Base-by-base conservation (phyloP, 202 grass and related monocot species). In the Zizania palustris region DNA sequence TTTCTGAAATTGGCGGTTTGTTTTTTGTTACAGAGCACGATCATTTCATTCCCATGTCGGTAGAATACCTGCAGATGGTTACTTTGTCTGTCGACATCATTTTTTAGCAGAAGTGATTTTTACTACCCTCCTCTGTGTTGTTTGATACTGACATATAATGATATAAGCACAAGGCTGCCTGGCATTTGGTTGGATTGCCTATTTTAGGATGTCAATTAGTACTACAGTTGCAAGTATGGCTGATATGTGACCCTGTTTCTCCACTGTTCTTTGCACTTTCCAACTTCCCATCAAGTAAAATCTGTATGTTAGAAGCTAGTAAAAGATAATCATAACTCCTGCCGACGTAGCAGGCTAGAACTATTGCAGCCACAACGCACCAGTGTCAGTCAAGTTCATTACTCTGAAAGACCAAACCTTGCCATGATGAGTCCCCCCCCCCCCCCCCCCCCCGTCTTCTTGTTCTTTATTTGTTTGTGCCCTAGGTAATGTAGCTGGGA, bases 311-410 rank as follows among this genome's bases (percentile, higher is more conserved):
- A 67, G 18, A 72, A 71, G 59, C 59, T 49, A 58, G 59, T 77
- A 48, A 38, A 72, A 42, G 67, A 59, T 65, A 64, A 69, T 18
- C 71, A 81, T 10, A 78, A 59, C 45, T 67, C 61, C 36, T 82
- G 76, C 70, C 70, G 70, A 74, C 70, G 28, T 28, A 28, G 28
- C 67, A 79, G n/a, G 51, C 51, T 85, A 59, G 22, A 10, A 72
- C 45, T 65, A 72, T 71, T 57, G 28, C 28, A 28, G 28, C 28
- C 28, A 28, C 28, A 28, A 0, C 28, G 28, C 28, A 28, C 28
- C 28, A 28, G 28, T 28, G 28, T 37, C 66, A 28, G 7, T 15
- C 15, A 28, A 28, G 16, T 57, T 67, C 43, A 63, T 45, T 12
- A 56, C 14, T 11, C 63, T 54, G 9, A 56, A 67, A 45, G 41